These are phyloP conservation scores for Metschnikowia chrysomelidarum DNA, from an alignment of 805 yeast genomes.

Conservation along the genomic window DNA sequence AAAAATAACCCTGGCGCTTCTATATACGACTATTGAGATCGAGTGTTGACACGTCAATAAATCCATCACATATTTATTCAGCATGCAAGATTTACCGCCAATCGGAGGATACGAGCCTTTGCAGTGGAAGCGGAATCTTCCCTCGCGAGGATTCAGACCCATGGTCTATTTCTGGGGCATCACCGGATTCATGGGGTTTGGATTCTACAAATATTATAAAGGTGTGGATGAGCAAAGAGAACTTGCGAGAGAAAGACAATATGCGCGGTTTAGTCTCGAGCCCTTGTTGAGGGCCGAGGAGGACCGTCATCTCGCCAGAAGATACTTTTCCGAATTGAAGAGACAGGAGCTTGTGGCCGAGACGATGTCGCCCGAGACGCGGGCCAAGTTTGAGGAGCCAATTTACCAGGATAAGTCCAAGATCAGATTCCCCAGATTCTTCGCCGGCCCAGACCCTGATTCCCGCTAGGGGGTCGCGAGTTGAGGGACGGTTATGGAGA, in stretches of 20 bases:
- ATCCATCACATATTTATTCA: no score
- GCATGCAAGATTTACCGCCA: conserved; percentile 82
- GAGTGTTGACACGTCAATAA: conserved; percentile 2
- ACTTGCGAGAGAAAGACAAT: conserved; percentile 67
- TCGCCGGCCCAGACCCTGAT: conserved; percentile 40
- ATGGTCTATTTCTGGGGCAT: conserved; percentile 65
- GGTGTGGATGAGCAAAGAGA: conserved; percentile 78
- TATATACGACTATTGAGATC: no score
- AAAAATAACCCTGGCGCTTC: no score
- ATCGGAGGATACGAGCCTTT: conserved; percentile 80
- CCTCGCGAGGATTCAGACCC: conserved; percentile 83
- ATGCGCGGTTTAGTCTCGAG: conserved; percentile 71
- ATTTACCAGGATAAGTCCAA: conserved; percentile 44
- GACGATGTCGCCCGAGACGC: conserved; percentile 37
- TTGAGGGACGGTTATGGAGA: not conserved
- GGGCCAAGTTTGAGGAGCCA: conserved; percentile 43
- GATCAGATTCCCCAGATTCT: conserved; percentile 42
- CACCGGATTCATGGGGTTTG: conserved; percentile 63
- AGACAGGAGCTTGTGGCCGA: conserved; percentile 58
- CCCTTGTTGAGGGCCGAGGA: conserved; percentile 80
- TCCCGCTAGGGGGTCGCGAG: conserved; percentile 22
- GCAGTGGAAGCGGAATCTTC: conserved; percentile 87
- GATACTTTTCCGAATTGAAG: conserved; percentile 60
- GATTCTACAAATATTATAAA: conserved; percentile 62
- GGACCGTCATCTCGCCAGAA: conserved; percentile 74